phyloP scores from a whole-genome alignment of 139 green algal species.

The Chara braunii region DNA sequence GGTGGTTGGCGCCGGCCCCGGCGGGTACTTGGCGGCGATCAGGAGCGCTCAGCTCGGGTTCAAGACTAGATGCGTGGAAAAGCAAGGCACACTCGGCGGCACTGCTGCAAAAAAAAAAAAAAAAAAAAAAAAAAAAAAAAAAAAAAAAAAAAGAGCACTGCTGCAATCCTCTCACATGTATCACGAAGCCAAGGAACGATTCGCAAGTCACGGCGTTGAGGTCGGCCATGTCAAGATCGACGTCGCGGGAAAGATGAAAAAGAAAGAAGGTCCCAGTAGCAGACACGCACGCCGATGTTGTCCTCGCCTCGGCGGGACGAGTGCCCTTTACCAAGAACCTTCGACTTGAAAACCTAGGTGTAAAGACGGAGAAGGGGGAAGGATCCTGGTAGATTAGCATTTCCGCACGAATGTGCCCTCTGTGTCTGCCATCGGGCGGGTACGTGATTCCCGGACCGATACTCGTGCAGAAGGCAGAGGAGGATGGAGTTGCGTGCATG shows the following conservation, averaged over 20 bases:
- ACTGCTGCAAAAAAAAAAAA: too few species aligned
- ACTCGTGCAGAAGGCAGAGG: slow-evolving; percentile 98
- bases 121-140: too few species aligned
- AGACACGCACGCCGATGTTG: slow-evolving; percentile 78
- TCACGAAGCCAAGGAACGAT: slow-evolving; percentile 73
- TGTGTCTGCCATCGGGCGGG: slow-evolving; percentile 90
- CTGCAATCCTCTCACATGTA: slow-evolving; percentile 92
- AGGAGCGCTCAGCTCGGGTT: slow-evolving; percentile 93
- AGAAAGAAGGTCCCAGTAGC: slow-evolving; percentile 80
- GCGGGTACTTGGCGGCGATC: slow-evolving; percentile 96
- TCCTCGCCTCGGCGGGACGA: slow-evolving; percentile 82
- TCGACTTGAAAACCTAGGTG: slow-evolving; percentile 76
- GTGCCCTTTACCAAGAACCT: slow-evolving; percentile 55
- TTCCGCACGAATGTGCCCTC: slow-evolving; percentile 42
- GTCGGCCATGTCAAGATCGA: slow-evolving; percentile 63
- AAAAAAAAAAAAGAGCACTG: too few species aligned
- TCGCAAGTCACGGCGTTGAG: slow-evolving; percentile 74
- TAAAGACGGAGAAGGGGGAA: slow-evolving; percentile 69
- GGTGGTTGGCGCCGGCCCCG: slow-evolving; percentile 89
- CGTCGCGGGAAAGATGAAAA: slow-evolving; percentile 79
- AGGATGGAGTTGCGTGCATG: slow-evolving; percentile 92
- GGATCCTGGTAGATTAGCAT: slow-evolving; percentile 52
- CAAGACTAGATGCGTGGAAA: slow-evolving; percentile 91
- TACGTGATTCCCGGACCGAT: slow-evolving; percentile 82
- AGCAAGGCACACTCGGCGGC: slow-evolving; percentile 79